phyloP scores from a whole-genome alignment of 2,329 filamentous ascomycete genomes.

The Metarhizium album region DNA sequence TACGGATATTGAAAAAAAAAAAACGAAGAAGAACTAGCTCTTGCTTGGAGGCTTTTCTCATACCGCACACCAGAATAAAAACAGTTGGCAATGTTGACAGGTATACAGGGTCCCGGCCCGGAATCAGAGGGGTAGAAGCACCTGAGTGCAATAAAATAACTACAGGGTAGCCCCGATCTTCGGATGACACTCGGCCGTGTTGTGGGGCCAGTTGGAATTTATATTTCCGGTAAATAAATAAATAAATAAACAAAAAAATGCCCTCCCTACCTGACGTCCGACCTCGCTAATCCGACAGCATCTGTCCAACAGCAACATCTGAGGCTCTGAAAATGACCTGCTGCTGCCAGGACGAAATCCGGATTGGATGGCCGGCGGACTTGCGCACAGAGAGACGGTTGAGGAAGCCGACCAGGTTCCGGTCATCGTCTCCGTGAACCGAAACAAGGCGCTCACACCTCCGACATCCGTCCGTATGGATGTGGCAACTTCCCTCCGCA shows the following conservation, averaged over 20 bases:
- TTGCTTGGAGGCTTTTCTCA: background rate
- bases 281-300: conserved; percentile 14
- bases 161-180: too few relatives aligned
- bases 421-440: background rate
- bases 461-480: background rate
- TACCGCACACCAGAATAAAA: too few relatives aligned
- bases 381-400: conserved; percentile 38
- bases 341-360: conserved; percentile 39
- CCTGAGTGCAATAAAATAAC: too few relatives aligned
- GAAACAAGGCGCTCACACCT: background rate
- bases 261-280: background rate
- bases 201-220: too few relatives aligned
- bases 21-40: background rate
- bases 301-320: conserved; percentile 16
- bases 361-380: conserved; percentile 46
- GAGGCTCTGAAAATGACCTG: conserved; percentile 45
- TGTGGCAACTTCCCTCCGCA: background rate
- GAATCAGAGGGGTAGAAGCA: too few relatives aligned
- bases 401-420: conserved; percentile 16
- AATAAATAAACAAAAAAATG: too few relatives aligned
- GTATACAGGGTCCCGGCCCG: too few relatives aligned
- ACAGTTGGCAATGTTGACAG: too few relatives aligned
- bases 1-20: background rate
- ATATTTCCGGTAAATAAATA: too few relatives aligned
- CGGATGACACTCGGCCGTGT: too few relatives aligned